Conservation (phyloP, 495 filamentous ascomycete species). For the Talaromyces adpressus region DNA sequence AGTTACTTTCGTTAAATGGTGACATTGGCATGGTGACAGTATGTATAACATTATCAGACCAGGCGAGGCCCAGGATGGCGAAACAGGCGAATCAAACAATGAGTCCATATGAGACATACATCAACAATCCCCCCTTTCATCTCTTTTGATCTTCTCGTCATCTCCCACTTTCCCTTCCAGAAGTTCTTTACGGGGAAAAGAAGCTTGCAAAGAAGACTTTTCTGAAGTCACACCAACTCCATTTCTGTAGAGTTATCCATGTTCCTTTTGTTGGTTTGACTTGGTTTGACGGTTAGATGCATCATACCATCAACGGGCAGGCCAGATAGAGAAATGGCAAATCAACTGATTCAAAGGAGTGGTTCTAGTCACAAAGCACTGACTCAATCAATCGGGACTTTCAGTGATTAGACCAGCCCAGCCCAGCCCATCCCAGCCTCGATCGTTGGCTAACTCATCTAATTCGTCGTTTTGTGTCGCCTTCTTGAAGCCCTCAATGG, state of each 20-base stretch:
- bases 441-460: slow-evolving; percentile 1
- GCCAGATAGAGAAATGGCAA: not conserved
- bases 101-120: not conserved
- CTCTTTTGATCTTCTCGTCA: not conserved
- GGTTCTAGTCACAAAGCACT: not conserved
- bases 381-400: not conserved
- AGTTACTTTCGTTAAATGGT: not conserved
- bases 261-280: not conserved
- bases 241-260: not conserved
- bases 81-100: not conserved
- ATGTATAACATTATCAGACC: not conserved
- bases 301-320: not conserved
- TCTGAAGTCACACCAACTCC: not conserved
- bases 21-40: not conserved
- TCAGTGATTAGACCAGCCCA: not conserved
- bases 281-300: not conserved
- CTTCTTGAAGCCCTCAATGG: not conserved
- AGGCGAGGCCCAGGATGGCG: not conserved
- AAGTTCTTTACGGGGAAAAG: not conserved
- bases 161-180: not conserved
- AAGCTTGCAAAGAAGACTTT: not conserved
- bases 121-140: not conserved
- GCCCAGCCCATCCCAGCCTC: not conserved
- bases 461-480: not conserved
- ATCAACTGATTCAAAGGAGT: not conserved